Evolutionary conservation across 2,329 filamentous ascomycete genomes (phyloP), one percentile per base, ranked within the genome.

Genomic region (Paramyrothecium roridum): DNA sequence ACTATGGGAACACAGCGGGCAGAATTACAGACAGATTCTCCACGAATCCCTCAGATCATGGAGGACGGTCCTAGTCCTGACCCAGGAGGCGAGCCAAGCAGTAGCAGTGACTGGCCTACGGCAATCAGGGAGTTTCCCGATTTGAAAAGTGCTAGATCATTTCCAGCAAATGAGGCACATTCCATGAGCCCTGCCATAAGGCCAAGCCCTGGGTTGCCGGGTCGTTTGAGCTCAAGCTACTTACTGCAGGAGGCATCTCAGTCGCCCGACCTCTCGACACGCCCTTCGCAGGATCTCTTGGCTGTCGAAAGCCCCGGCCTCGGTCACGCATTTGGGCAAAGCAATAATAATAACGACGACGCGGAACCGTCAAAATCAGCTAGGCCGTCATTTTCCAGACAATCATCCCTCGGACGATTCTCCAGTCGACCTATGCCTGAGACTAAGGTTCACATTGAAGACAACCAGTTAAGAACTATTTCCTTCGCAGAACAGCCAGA

Each of bases 391-490:
- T 70, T 70, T 49, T 76, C 74, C 4, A 65, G 73, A 20, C 73
- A 76, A 43, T 76, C 73, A 2, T 87, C 84, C 0, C 65, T 79
- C 19, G 78, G 79, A 4, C 81, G 80, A 53, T 87, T 90, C 66
- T 82, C 83, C 1, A 87, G 82, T 22, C 82, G 85, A 3, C 82
- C 85, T 0, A 80, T 84, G 1, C 85, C 87, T 0, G 82, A 86
- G 52, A 80, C 86, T 1, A 79, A 76, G 56, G 74, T 87, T 4
- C 78, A 82, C 61, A 76, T 84, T 62, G 78, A 79, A 58, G 59
- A 73, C 7, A 73, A 79, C 20, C 80, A 82, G 0, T 78, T 81
- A 0, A 84, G 83, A 2, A 84, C 81, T 2, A 87, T 87, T 56
- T 85, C 86, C 73, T 89, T 89, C 66, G 80, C 80, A 13, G 74